These are phyloP conservation scores for Starmerella sp. DNA, from an alignment of 805 yeast genomes.

Conservation along the genomic window DNA sequence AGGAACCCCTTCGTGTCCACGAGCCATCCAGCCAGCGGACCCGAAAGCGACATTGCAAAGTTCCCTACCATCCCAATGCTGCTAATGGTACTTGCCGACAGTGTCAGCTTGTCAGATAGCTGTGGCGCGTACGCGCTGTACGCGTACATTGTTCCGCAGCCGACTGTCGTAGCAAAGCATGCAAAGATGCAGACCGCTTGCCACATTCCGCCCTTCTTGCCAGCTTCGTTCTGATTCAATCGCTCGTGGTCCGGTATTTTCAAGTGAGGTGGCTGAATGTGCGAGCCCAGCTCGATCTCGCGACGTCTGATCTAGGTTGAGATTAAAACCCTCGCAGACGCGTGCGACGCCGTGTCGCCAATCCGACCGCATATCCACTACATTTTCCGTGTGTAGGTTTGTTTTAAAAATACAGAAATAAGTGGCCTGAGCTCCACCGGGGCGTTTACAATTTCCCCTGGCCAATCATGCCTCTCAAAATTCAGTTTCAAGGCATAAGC, in stretches of 20 bases:
- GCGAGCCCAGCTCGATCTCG: neutral
- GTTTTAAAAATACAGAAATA: too few relatives aligned
- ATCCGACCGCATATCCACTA: too few relatives aligned
- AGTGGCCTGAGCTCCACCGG: too few relatives aligned
- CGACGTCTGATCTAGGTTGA: neutral
- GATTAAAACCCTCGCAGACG: conserved; percentile 3
- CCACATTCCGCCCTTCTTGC: conserved; percentile 12
- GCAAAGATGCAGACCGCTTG: conserved; percentile 18
- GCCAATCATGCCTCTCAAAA: too few relatives aligned
- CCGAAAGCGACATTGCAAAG: conserved; percentile 50
- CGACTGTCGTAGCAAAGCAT: conserved; percentile 24
- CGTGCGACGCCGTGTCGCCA: neutral
- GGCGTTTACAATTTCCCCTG: too few relatives aligned
- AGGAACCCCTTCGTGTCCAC: conserved; percentile 56
- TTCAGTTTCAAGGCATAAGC: too few relatives aligned
- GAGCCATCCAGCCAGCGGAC: conserved; percentile 56
- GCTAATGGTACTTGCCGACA: conserved; percentile 54
- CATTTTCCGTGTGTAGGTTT: too few relatives aligned
- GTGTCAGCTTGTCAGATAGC: conserved; percentile 44
- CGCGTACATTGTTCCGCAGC: conserved; percentile 56
- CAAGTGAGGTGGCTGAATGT: neutral
- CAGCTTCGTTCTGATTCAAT: neutral
- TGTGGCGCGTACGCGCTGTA: conserved; percentile 75
- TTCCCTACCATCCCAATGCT: conserved; percentile 57
- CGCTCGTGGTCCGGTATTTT: neutral